A percentile compares a stretch with the other conserved stretches of the same genome.
Evolutionary conservation across 345 rosid genomes (phyloP).

Genomic region (Turritis glabra): DNA sequence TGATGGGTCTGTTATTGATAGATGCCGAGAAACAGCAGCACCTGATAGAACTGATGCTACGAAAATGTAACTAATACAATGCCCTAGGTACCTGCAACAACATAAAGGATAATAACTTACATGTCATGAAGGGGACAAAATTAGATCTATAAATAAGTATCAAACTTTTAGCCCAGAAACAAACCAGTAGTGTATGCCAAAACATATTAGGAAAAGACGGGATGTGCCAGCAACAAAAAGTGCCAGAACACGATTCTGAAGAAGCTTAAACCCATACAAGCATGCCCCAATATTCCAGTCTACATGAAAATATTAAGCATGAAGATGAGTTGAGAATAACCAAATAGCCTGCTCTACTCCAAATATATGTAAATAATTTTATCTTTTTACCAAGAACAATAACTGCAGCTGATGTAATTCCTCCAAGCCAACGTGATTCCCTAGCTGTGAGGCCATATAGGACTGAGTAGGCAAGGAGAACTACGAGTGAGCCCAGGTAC

Average conservation of each 20-base stretch:
- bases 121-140: slow-evolving; percentile 28
- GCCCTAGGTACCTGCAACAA: slow-evolving; percentile 90
- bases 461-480: slow-evolving; percentile 89
- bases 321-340: slow-evolving; percentile 18
- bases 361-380: slow-evolving; percentile 20
- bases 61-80: slow-evolving; percentile 92
- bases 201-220: slow-evolving; percentile 93
- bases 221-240: slow-evolving; percentile 93
- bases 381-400: slow-evolving; percentile 77
- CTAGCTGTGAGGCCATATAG: slow-evolving; percentile 91
- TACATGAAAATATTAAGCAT: slow-evolving; percentile 42
- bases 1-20: slow-evolving; percentile 81
- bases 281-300: slow-evolving; percentile 99
- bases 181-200: slow-evolving; percentile 99
- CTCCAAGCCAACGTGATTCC: slow-evolving; percentile 97
- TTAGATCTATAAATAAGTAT: neutral
- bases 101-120: slow-evolving; percentile 19
- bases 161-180: slow-evolving; percentile 39
- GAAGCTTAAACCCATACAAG: slow-evolving; percentile 94
- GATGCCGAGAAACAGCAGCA: slow-evolving; percentile 94
- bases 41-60: slow-evolving; percentile 94
- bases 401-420: slow-evolving; percentile 90
- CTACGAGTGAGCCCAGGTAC: slow-evolving; percentile 79
- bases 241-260: slow-evolving; percentile 80
- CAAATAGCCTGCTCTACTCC: slow-evolving; percentile 4